These are phyloP conservation scores for Kingdonia uniflora DNA, from an alignment of 164 flowering plant species.

Conservation along the genomic window DNA sequence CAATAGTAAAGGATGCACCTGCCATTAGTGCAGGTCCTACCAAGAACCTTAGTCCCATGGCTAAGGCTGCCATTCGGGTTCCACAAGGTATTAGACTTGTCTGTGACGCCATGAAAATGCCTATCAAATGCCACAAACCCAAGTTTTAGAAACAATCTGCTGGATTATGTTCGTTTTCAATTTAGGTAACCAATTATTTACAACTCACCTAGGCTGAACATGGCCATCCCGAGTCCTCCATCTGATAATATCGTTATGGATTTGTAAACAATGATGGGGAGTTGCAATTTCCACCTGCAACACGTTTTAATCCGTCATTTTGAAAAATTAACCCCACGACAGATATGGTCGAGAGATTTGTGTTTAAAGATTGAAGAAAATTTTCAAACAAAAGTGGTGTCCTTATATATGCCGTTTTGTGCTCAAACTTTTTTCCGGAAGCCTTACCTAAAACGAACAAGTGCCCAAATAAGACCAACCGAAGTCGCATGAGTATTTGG, in stretches of 20 bases:
- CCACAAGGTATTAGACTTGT: constrained; percentile 58
- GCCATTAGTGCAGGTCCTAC: constrained; percentile 65
- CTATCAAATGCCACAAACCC: constrained; percentile 19
- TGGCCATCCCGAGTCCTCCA: constrained; percentile 92
- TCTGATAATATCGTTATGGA: constrained; percentile 50
- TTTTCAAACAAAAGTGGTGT: background rate
- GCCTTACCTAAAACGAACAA: constrained; percentile 47
- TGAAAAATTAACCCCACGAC: too few relatives aligned
- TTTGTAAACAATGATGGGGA: constrained; percentile 43
- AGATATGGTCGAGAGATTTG: too few relatives aligned
- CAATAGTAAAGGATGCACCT: constrained; percentile 32
- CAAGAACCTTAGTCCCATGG: constrained; percentile 51
- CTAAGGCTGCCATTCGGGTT: constrained; percentile 25
- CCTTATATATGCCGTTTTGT: background rate
- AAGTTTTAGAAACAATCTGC: background rate
- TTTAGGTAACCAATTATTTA: background rate
- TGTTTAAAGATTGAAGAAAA: background rate
- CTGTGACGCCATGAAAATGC: constrained; percentile 75
- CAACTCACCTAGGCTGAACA: constrained; percentile 77
- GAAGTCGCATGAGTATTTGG: constrained; percentile 75
- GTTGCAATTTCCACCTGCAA: constrained; percentile 50
- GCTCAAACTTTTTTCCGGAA: background rate
- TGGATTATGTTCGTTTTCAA: background rate
- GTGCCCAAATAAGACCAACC: constrained; percentile 60
- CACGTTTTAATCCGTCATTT: constrained; percentile 1